These are phyloP conservation scores for Lactarius tabidus DNA, from an alignment of 768 basidiomycete genomes.

Conservation along the genomic window DNA sequence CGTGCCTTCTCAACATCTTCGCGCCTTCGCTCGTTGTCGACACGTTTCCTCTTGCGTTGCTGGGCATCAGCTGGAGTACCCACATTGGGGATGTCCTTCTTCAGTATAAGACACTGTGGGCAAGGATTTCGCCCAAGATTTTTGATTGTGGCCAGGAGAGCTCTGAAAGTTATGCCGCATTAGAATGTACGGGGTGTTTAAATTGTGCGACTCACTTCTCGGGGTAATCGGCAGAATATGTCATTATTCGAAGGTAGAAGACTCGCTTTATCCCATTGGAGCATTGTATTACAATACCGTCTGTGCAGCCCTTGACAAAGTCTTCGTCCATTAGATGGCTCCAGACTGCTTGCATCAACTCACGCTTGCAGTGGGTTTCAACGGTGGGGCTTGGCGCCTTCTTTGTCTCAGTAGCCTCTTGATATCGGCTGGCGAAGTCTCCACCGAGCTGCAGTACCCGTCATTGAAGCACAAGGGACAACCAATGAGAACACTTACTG, in stretches of 20 bases:
- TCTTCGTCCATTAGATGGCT: conserved; percentile 23
- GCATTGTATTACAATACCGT: conserved; percentile 9
- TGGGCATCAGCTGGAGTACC: too few species aligned
- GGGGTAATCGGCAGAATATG: conserved; percentile 29
- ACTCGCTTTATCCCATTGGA: conserved; percentile 26
- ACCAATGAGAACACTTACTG: neutral
- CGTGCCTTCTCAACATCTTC: neutral
- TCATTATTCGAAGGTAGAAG: conserved; percentile 28
- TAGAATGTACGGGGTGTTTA: too few species aligned
- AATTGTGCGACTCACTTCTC: conserved; percentile 27
- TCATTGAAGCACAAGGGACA: neutral
- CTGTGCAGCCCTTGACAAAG: conserved; percentile 27
- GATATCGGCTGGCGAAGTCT: neutral
- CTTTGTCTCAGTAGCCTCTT: neutral
- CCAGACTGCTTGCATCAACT: conserved; percentile 29
- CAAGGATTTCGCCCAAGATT: too few species aligned
- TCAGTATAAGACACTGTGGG: too few species aligned
- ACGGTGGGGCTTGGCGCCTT: neutral
- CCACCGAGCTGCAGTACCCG: neutral
- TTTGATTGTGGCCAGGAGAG: conserved; percentile 23
- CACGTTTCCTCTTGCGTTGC: too few species aligned
- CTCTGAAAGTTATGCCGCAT: neutral
- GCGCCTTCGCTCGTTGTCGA: too few species aligned
- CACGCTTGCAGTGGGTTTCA: conserved; percentile 26
- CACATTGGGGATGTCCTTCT: too few species aligned